Base-by-base conservation (phyloP, 208 protist species). In the Porcisia hertigi region DNA sequence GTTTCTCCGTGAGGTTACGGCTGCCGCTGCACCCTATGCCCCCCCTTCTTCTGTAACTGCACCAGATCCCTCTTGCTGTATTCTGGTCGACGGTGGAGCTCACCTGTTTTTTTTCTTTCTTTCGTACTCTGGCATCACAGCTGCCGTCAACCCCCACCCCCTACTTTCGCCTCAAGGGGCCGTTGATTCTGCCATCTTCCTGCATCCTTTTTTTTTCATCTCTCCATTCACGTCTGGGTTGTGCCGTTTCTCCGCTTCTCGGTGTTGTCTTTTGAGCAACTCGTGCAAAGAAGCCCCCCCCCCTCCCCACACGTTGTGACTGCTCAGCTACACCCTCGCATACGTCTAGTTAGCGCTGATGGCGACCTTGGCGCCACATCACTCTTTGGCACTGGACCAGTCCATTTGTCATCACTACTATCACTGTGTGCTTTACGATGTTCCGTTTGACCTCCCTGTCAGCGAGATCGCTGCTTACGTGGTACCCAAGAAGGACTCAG, bases 331-430 rank as follows among this genome's bases (percentile, higher is more conserved):
- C 5, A 30, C 20, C 2, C 2, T 25, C 62, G 12, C 39, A 34
- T 23, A n/a, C 39, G 20, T 66, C 62, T 66, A 25, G 16, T 1
- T 66, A 1, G 41, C 16, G 1, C 20, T 23, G 14, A 66, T 66
- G 62, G 3, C 36, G 3, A 3, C 39, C 6, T 12, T 18, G 20
- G 6, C 39, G 20, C 55, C 60, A 6, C 70, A 54, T 25, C 67
- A 72, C 52, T 47, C 52, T 23, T 43, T 72, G 34, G 67, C 76
- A 45, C 73, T 83, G 25, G 76, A 87, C 30, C 72, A 65, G 25
- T 73, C 77, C 6, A 73, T 57, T 4, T 84, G 78, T 45, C 30
- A 73, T 16, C 88, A 94, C 76, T 94, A 94, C 77, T 94, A 94
- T 69, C 81, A 89, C 75, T 94, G 89, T 66, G 78, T 84, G 7